phyloP scores from a whole-genome alignment of 768 basidiomycete species.

The Clitopilus passeckerianus region DNA sequence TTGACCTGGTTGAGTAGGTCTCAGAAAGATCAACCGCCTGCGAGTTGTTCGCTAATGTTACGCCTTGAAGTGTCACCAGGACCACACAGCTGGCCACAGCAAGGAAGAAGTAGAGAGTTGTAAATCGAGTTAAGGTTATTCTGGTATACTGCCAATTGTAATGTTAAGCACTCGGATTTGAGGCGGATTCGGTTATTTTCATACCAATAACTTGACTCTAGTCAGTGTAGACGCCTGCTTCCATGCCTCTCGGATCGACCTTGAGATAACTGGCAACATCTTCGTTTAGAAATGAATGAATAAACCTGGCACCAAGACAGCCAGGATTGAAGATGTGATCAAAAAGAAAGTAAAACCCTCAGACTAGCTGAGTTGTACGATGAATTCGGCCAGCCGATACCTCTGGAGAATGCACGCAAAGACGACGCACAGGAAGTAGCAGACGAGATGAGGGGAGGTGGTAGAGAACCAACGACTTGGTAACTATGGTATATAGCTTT shows the following conservation, averaged over 20 bases:
- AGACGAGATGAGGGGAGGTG: neutral
- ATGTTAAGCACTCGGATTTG: neutral
- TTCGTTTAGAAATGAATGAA: neutral
- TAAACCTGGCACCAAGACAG: neutral
- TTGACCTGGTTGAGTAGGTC: constrained; percentile 23
- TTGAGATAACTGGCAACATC: neutral
- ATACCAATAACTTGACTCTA: neutral
- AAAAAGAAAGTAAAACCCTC: neutral
- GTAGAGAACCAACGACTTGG: neutral
- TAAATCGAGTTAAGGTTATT: constrained; percentile 45
- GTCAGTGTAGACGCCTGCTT: neutral
- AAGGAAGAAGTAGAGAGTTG: constrained; percentile 42
- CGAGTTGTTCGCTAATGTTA: constrained; percentile 31
- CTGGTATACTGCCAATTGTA: constrained; percentile 32
- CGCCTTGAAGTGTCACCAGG: constrained; percentile 34
- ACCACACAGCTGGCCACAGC: constrained; percentile 35
- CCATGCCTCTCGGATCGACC: neutral
- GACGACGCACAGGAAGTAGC: neutral
- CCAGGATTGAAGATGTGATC: neutral
- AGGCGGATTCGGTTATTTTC: neutral
- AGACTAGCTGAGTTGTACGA: neutral
- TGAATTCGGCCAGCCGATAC: neutral
- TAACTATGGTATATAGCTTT: neutral
- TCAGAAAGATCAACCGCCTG: constrained; percentile 26
- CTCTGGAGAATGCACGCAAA: neutral